Percentiles rank a stretch among this genome's conserved stretches.
Evolutionary conservation across 495 filamentous ascomycete species (phyloP).

Genomic region (Beverwykella pulmonaria): DNA sequence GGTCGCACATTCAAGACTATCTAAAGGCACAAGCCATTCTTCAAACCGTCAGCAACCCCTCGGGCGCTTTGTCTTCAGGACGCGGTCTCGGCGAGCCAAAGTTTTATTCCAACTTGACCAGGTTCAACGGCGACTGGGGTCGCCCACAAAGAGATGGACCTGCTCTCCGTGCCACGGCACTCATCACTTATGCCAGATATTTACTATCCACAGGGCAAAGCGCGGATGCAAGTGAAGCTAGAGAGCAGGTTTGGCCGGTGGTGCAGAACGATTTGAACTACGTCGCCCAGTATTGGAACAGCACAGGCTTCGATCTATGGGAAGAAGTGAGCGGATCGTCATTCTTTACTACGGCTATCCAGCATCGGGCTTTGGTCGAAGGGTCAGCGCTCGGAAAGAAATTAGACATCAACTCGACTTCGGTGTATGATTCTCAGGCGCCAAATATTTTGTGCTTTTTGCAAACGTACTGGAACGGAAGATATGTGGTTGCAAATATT

Average conservation of each 20-base stretch:
- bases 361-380: constrained; percentile 61
- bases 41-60: constrained; percentile 64
- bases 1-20: constrained; percentile 58
- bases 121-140: constrained; percentile 67
- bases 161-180: constrained; percentile 66
- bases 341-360: constrained; percentile 59
- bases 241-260: constrained; percentile 60
- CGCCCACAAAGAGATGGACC: constrained; percentile 74
- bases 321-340: constrained; percentile 67
- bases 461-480: constrained; percentile 64
- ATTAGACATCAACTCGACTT: constrained; percentile 49
- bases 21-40: constrained; percentile 61
- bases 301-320: constrained; percentile 72
- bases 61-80: constrained; percentile 54
- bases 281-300: constrained; percentile 71
- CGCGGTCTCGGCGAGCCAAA: constrained; percentile 60
- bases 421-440: constrained; percentile 56
- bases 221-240: constrained; percentile 44
- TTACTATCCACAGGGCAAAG: constrained; percentile 54
- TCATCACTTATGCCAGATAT: constrained; percentile 51
- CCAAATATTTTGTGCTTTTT: constrained; percentile 64
- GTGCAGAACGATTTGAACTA: constrained; percentile 70
- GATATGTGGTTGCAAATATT: constrained; percentile 61
- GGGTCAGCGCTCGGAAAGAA: constrained; percentile 59
- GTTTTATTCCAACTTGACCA: constrained; percentile 61